Base-by-base conservation (phyloP, 2,329 filamentous ascomycete species). In the Aspergillus texensis region DNA sequence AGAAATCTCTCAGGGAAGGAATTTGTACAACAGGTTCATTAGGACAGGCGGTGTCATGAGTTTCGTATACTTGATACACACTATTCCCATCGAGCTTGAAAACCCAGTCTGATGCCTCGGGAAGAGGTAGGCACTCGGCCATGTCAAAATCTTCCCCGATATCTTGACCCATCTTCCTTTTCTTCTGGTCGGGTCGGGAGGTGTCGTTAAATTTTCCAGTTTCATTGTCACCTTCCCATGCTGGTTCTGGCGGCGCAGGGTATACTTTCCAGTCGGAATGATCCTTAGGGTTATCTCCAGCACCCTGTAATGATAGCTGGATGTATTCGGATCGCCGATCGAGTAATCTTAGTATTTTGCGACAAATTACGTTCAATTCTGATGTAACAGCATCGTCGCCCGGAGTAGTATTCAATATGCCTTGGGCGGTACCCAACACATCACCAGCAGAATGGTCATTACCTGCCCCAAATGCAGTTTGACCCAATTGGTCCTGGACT, bases 1-100 rank as follows among this genome's bases (percentile, higher is more conserved):
- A 99, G 73, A 94, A 99, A 72, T 99, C 94, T 72, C 94, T 88
- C 72, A 98, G 88, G 6, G 92, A 96, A 0, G 95, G 95, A n/a
- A 98, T 91, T 53, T 88, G 84, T 57, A 97, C 86, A 19, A 93
- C 87, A 0, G 94, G 93, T 21, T 85, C 84, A 65, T 88, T 85
- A 21, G 86, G 82, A 58, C 89, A 84, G 41, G 84, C 82, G 2
- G 88, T 86, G 62, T 86, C 83, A 5, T 86, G 80, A 54, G 86
- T 90, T 70, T 94, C 89, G 74, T 93, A 97, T 1, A 99, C 92
- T 75, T 99, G 95, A 75, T 92, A 99, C 5, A 99, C 92, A 64
- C 95, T 92, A 69, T 87, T 91, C 3, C 89, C 86, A 75, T 98
- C 95, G 48, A 98, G 83, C 63, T 86, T 86, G 77, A 91, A 99